Percentiles rank a stretch among this genome's conserved stretches.
Evolutionary conservation across 192 early-diverging fungal species (phyloP).

Genomic region (Umbelopsis vinacea): DNA sequence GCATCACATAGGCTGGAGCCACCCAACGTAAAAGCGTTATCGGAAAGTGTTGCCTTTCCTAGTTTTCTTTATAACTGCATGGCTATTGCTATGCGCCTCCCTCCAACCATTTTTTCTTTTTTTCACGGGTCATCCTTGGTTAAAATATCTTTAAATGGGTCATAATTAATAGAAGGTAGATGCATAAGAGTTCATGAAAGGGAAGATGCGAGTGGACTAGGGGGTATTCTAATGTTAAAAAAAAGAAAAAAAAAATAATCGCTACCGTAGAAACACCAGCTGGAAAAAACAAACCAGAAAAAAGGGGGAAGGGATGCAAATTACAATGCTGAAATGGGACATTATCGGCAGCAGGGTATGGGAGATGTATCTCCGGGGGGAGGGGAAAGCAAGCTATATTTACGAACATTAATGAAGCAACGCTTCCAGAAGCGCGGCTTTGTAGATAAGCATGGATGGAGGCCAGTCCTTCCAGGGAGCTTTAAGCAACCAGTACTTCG

Average conservation of each 20-base stretch:
- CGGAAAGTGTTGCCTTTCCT: no score
- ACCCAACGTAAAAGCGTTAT: no score
- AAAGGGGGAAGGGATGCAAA: not conserved
- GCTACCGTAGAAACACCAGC: not conserved
- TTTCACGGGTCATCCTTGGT: no score
- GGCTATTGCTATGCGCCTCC: no score
- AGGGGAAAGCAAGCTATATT: not conserved
- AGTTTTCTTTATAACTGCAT: no score
- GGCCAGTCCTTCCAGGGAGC: not conserved
- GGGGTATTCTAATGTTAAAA: not conserved
- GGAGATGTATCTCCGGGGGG: not conserved
- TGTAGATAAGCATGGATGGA: not conserved
- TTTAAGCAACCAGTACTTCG: not conserved
- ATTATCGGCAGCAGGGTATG: not conserved
- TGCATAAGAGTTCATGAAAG: not conserved
- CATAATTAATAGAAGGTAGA: conserved; percentile 5
- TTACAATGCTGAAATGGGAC: not conserved
- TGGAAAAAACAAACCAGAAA: not conserved
- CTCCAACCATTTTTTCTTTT: no score
- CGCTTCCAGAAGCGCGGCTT: conserved; percentile 12
- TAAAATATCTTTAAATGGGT: not conserved
- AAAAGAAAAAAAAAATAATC: not conserved
- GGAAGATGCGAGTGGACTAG: not conserved
- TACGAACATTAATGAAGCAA: not conserved
- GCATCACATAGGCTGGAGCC: no score